A percentile compares a stretch with the other conserved stretches of the same genome.
Conservation (phyloP, 2,329 filamentous ascomycete genomes). For the Colletotrichum liriopes region DNA sequence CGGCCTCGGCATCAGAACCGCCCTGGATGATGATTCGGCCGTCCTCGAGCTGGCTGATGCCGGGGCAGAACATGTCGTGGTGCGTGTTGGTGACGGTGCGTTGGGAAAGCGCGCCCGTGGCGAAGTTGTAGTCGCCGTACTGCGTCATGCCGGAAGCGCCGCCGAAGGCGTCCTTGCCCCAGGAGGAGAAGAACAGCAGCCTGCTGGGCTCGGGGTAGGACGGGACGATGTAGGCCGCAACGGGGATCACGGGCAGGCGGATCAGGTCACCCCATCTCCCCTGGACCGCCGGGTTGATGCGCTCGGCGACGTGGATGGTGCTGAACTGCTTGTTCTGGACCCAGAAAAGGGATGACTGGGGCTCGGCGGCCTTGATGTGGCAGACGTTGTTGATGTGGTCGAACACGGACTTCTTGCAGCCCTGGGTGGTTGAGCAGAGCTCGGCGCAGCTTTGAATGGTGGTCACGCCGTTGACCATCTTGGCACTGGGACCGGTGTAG, state of each 20-base stretch:
- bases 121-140: conserved; percentile 47
- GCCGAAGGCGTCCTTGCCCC: conserved; percentile 47
- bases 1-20: conserved; percentile 64
- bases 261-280: conserved; percentile 48
- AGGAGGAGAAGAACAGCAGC: conserved; percentile 47
- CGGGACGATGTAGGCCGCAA: conserved; percentile 49
- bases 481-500: conserved; percentile 36
- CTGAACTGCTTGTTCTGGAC: conserved; percentile 43
- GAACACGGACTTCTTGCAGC: conserved; percentile 43
- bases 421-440: conserved; percentile 38
- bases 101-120: conserved; percentile 48
- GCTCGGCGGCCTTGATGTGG: conserved; percentile 43
- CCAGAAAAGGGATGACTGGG: conserved; percentile 40
- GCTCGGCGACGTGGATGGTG: conserved; percentile 47
- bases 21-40: conserved; percentile 69
- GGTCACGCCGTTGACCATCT: conserved; percentile 32
- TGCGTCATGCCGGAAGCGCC: conserved; percentile 44
- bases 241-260: conserved; percentile 48
- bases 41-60: conserved; percentile 64
- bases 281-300: conserved; percentile 42
- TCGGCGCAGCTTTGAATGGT: conserved; percentile 41
- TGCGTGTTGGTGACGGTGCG: conserved; percentile 57
- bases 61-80: conserved; percentile 73
- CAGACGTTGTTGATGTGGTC: conserved; percentile 45
- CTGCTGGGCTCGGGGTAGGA: conserved; percentile 46